Evolutionary conservation across 345 rosid genomes (phyloP), one percentile per base, ranked within the genome.

Genomic region (Pugionium cornutum): DNA sequence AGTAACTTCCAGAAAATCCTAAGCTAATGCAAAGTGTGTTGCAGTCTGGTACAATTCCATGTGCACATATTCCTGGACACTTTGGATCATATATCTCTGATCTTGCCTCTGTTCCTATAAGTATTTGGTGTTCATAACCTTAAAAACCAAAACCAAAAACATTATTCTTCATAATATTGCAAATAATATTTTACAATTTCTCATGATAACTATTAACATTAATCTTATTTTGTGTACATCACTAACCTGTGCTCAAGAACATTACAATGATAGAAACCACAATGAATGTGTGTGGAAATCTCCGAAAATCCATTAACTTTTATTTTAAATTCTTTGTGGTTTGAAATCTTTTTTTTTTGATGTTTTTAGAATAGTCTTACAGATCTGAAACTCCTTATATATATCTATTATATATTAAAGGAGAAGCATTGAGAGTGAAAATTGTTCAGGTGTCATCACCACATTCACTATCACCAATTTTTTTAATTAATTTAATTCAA

Each of bases 1-100:
- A 67, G 2, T 45, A 46, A 7, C 55, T 37, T 29, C 39, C 32
- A 5, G 37, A 7, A 36, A 9, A 66, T 1, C 70, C 53, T 2
- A 26, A 45, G 35, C 37, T 1, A 9, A 0, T 0, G 18, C 70
- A 67, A 0, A 67, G 46, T 55, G 54, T 36, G 11, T 35, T 11
- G 47, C 71, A 67, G 47, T 54, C 54, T 66, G 63, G 70, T 44
- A 6, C 46, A 33, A 66, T 5, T 54, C 62, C 53, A 55, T 37
- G 11, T 34, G 70, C 10, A 18, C 70, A 66, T 35, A 55, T 6
- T 0, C 63, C 70, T 0, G 63, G 70, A 45, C 70, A 54, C 39
- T 9, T 9, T 4, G 45, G 18, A 26, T 34, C 54, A 36, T 66
- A 26, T 4, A 43, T 47, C 46, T 48, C 62, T 44, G 70, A 33